Conservation (phyloP, 2,329 filamentous ascomycete genomes). For the Cytospora mali region DNA sequence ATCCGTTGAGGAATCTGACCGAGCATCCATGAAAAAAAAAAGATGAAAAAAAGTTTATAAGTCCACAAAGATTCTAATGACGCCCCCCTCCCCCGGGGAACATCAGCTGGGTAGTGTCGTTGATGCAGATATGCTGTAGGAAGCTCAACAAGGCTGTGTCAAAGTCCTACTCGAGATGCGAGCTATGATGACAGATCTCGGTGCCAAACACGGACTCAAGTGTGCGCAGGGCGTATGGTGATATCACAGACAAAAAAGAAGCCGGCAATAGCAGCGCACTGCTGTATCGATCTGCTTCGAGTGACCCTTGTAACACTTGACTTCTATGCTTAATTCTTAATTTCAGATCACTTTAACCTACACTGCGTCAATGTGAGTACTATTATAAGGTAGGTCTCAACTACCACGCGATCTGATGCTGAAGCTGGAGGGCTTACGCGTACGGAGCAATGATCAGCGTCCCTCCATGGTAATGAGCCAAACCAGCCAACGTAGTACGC, state of each 20-base stretch:
- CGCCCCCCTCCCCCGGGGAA: too few species aligned
- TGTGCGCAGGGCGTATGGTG: not conserved
- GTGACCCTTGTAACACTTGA: not conserved
- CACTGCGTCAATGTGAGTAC: not conserved
- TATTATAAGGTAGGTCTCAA: too few species aligned
- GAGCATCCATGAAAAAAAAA: too few species aligned
- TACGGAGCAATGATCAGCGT: not conserved
- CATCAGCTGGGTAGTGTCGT: not conserved
- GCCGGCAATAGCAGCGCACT: not conserved
- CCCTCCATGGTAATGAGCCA: not conserved
- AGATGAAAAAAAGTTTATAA: not conserved
- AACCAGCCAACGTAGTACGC: not conserved
- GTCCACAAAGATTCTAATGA: not conserved
- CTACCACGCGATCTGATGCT: too few species aligned
- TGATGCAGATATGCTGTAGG: not conserved
- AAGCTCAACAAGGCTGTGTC: not conserved
- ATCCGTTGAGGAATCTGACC: not conserved
- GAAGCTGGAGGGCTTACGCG: too few species aligned
- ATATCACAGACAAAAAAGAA: not conserved
- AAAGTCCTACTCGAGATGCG: not conserved
- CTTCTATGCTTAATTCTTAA: not conserved
- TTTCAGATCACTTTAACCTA: not conserved
- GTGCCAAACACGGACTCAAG: not conserved
- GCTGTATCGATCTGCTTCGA: not conserved
- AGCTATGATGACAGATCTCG: too few species aligned